Evolutionary conservation across 345 rosid species (phyloP).

Genomic region (Corymbia maculata): DNA sequence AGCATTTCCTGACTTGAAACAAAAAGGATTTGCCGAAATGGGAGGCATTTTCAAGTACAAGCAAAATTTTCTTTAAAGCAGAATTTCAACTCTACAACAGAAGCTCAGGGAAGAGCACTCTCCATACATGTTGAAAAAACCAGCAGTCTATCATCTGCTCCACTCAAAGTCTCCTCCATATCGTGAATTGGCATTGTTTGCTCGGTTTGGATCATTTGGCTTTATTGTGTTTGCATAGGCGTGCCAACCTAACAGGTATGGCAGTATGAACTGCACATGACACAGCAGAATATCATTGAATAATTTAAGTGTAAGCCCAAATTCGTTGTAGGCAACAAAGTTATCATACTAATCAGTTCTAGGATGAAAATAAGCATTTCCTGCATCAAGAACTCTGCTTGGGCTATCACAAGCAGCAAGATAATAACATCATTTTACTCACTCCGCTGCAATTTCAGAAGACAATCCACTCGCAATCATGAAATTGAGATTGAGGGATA

Average conservation of each 20-base stretch:
- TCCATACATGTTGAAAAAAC: neutral
- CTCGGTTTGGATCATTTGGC: conserved; percentile 32
- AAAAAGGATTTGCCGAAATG: neutral
- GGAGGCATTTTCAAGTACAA: neutral
- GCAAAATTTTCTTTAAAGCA: neutral
- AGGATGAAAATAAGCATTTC: neutral
- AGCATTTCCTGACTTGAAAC: neutral
- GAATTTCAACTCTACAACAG: neutral
- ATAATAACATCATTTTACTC: neutral
- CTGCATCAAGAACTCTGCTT: neutral
- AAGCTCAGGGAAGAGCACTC: neutral
- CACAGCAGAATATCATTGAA: neutral
- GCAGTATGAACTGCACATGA: conserved; percentile 60
- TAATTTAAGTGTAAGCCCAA: neutral
- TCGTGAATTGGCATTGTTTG: conserved; percentile 41
- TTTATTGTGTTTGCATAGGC: conserved; percentile 51
- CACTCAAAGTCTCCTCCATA: conserved; percentile 76
- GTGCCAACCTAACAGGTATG: conserved; percentile 79
- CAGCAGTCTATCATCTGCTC: conserved; percentile 33
- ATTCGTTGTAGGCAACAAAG: neutral
- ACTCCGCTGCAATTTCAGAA: neutral
- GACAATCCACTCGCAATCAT: neutral
- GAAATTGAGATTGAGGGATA: neutral
- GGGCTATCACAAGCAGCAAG: neutral
- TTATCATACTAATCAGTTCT: neutral